Evolutionary conservation across 208 protist species (phyloP).

Genomic region (Leishmania braziliensis): DNA sequence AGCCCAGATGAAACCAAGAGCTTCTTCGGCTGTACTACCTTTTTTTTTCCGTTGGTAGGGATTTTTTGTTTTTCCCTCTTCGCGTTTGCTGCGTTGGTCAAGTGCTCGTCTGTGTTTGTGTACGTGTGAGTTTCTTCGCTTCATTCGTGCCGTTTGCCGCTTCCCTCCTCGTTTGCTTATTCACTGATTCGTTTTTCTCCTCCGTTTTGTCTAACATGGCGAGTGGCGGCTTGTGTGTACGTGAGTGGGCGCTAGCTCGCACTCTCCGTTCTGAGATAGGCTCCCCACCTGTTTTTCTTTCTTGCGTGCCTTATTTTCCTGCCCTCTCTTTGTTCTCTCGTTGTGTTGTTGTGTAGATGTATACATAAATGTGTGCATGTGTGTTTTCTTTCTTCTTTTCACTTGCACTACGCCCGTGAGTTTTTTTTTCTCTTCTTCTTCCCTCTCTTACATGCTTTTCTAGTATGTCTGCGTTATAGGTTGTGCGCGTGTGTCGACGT

Average conservation of each 20-base stretch:
- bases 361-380: slow-evolving; percentile 6
- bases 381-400: neutral
- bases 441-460: slow-evolving; percentile 1
- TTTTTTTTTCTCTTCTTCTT: slow-evolving; percentile 8
- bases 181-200: neutral
- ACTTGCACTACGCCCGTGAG: neutral
- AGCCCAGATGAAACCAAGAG: neutral
- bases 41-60: neutral
- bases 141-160: neutral
- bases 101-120: neutral
- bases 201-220: neutral
- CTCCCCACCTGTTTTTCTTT: neutral
- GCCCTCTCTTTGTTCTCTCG: neutral
- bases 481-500: slow-evolving; percentile 1
- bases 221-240: neutral
- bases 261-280: neutral
- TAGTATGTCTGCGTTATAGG: neutral
- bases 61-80: neutral
- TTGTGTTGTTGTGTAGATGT: slow-evolving; percentile 1
- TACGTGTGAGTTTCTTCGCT: neutral
- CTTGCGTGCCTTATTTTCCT: neutral
- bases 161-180: neutral
- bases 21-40: neutral
- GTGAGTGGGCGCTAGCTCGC: neutral
- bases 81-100: neutral